A percentile compares a stretch with the other conserved stretches of the same genome.
These are phyloP conservation scores for Mediolabrus comicus DNA, from an alignment of 108 stramenopile species.

Conservation along the genomic window DNA sequence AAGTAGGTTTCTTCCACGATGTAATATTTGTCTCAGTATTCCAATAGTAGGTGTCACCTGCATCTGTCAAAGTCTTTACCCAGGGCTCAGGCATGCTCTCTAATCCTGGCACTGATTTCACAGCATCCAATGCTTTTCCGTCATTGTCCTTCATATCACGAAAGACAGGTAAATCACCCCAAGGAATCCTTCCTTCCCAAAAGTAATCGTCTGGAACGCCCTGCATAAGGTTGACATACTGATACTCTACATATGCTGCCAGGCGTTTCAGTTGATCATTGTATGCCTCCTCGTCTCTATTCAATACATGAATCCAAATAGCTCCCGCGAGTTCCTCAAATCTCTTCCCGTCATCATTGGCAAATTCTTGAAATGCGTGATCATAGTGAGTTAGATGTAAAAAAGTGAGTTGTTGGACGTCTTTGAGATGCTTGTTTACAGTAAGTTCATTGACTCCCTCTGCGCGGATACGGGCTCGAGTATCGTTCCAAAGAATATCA, in stretches of 20 bases:
- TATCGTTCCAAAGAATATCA: conserved; percentile 87
- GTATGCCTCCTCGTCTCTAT: conserved; percentile 46
- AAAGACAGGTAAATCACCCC: conserved; percentile 83
- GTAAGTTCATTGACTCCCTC: conserved; percentile 80
- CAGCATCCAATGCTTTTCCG: conserved; percentile 51
- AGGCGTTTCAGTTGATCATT: conserved; percentile 70
- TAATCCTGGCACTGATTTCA: conserved; percentile 11
- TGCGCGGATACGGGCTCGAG: conserved; percentile 71
- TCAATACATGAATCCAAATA: conserved; percentile 54
- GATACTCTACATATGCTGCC: conserved; percentile 77
- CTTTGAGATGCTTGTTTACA: conserved; percentile 83
- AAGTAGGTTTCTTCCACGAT: conserved; percentile 63
- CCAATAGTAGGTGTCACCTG: conserved; percentile 80
- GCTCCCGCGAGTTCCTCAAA: conserved; percentile 60
- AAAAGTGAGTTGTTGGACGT: conserved; percentile 88
- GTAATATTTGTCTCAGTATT: conserved; percentile 61
- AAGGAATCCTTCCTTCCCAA: conserved; percentile 72
- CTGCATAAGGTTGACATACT: conserved; percentile 75
- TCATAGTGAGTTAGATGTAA: conserved; percentile 82
- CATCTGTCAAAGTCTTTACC: conserved; percentile 69
- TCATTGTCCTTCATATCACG: conserved; percentile 51
- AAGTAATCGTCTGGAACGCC: conserved; percentile 71
- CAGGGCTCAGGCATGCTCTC: conserved; percentile 59
- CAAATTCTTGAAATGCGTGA: conserved; percentile 74
- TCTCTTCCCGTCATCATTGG: conserved; percentile 57